phyloP scores from a whole-genome alignment of 1,139 yeast genomes.

The Blastobotrys ciferrii region DNA sequence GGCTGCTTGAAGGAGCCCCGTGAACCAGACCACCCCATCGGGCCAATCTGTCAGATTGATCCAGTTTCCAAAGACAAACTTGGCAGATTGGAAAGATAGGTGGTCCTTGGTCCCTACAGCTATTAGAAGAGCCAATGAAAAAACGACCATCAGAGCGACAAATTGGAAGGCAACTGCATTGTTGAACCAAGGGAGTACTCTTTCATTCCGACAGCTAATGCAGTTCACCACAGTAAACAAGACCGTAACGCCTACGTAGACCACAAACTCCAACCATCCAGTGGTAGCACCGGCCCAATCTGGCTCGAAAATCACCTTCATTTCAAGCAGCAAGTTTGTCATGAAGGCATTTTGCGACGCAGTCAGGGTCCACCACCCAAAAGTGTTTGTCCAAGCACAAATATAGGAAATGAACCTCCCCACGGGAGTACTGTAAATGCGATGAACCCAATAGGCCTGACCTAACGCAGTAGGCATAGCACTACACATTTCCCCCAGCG shows the following conservation, averaged over 20 bases:
- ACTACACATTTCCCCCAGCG: constrained; percentile 30
- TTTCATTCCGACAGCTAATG: constrained; percentile 21
- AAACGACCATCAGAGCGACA: constrained; percentile 23
- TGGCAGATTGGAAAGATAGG: constrained; percentile 23
- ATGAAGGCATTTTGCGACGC: constrained; percentile 26
- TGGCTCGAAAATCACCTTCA: constrained; percentile 19
- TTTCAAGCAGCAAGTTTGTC: constrained; percentile 23
- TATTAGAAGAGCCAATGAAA: constrained; percentile 25
- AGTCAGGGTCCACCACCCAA: constrained; percentile 25
- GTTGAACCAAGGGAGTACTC: constrained; percentile 24
- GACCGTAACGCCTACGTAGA: constrained; percentile 21
- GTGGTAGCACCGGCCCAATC: constrained; percentile 19
- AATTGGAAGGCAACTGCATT: constrained; percentile 26
- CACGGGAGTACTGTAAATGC: constrained; percentile 19
- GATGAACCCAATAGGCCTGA: constrained; percentile 21
- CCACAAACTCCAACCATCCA: constrained; percentile 21
- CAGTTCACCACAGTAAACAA: constrained; percentile 24
- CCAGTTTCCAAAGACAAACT: constrained; percentile 27
- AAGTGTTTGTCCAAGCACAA: constrained; percentile 24
- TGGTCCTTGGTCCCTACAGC: constrained; percentile 22
- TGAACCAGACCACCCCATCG: constrained; percentile 28
- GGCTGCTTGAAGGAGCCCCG: constrained; percentile 76
- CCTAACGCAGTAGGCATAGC: constrained; percentile 23
- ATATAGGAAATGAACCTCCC: constrained; percentile 23
- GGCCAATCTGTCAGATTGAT: constrained; percentile 30